These are phyloP conservation scores for Podosphaera xanthii DNA, from an alignment of 2,329 filamentous ascomycete species.

Conservation along the genomic window DNA sequence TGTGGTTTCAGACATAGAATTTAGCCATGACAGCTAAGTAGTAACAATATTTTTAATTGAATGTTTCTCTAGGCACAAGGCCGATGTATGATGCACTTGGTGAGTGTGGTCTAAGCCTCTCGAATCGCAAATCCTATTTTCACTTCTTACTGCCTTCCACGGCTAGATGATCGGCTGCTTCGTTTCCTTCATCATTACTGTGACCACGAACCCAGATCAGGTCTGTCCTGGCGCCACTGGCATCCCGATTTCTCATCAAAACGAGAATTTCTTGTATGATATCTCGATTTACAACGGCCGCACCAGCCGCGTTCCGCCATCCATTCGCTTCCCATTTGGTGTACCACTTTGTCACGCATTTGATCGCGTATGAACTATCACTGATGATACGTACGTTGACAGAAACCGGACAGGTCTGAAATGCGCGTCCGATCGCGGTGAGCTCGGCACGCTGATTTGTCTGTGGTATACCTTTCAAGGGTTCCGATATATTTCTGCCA, in stretches of 20 bases:
- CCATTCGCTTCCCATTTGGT: constrained; percentile 48
- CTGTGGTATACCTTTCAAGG: constrained; percentile 26
- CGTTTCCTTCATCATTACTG: constrained; percentile 46
- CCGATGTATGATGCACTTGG: too few species aligned
- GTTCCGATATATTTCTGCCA: constrained; percentile 26
- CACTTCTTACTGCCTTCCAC: constrained; percentile 26
- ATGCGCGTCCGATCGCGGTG: constrained; percentile 62
- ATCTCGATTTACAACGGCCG: constrained; percentile 68
- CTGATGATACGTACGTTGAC: constrained; percentile 55
- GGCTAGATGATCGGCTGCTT: constrained; percentile 58
- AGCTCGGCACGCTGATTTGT: constrained; percentile 96
- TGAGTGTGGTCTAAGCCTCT: too few species aligned
- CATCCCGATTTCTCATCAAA: constrained; percentile 46
- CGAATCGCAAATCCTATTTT: too few species aligned
- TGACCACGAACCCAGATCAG: constrained; percentile 91
- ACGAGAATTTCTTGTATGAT: constrained; percentile 50
- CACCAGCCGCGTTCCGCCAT: constrained; percentile 53
- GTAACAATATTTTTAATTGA: too few species aligned
- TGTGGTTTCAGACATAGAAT: too few species aligned
- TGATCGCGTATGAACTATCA: constrained; percentile 82
- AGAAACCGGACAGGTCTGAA: constrained; percentile 48
- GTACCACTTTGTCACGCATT: constrained; percentile 73
- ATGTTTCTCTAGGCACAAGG: too few species aligned
- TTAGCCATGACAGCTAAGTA: too few species aligned
- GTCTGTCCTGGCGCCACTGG: constrained; percentile 34